phyloP scores from a whole-genome alignment of 495 filamentous ascomycete genomes.

The Hypoxylon crocopeplum region DNA sequence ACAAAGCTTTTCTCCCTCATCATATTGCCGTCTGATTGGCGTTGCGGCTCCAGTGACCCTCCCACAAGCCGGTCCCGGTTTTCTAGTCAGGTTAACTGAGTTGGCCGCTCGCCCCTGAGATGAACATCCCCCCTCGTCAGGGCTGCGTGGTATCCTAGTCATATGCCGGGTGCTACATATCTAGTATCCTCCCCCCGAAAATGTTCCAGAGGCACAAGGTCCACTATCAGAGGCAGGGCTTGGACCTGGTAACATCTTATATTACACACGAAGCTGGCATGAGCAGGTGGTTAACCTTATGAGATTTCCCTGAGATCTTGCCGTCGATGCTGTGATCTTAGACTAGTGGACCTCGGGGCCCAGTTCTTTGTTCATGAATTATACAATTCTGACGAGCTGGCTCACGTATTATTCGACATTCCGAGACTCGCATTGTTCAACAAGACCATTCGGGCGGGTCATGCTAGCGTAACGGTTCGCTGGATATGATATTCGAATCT shows the following conservation, averaged over 20 bases:
- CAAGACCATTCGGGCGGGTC: not conserved
- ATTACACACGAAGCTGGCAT: not conserved
- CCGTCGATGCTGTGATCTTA: constrained; percentile 7
- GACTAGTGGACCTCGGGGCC: constrained; percentile 16
- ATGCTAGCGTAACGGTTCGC: constrained; percentile 2
- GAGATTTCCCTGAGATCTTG: constrained; percentile 17
- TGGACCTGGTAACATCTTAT: not conserved
- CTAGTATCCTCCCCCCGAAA: constrained; percentile 5
- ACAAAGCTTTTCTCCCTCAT: constrained; percentile 9
- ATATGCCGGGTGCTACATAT: constrained; percentile 10
- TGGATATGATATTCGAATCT: not conserved
- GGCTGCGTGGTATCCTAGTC: constrained; percentile 16
- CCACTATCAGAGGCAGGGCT: not conserved
- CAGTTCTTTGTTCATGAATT: constrained; percentile 10
- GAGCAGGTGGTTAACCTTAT: constrained; percentile 9
- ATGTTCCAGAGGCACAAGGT: constrained; percentile 4
- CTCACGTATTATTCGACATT: constrained; percentile 10
- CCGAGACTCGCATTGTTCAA: not conserved
- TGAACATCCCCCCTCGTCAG: constrained; percentile 9
- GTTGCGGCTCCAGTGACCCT: constrained; percentile 6
- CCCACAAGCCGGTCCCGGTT: constrained; percentile 2
- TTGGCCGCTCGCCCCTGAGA: constrained; percentile 6
- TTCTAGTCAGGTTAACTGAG: constrained; percentile 12
- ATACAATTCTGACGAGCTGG: constrained; percentile 7
- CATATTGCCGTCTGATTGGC: constrained; percentile 23